Evolutionary conservation across 176 grass and related monocot genomes (phyloP).

Genomic region (Pontederia paniculata): DNA sequence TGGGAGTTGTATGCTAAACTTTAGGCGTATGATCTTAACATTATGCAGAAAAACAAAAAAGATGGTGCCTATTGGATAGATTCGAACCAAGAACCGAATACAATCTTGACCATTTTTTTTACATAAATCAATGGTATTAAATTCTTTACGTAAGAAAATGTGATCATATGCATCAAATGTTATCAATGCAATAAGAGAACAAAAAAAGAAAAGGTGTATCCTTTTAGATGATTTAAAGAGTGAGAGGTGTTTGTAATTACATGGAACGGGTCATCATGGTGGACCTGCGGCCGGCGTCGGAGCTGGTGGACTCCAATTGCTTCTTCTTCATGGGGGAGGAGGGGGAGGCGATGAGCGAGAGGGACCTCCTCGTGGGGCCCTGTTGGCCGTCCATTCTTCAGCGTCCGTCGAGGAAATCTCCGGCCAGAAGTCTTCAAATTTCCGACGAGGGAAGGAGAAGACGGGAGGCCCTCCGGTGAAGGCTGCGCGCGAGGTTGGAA

Average conservation of each 20-base stretch:
- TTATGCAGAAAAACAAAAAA: too few species aligned
- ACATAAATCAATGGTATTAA: too few species aligned
- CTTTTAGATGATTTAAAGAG: too few species aligned
- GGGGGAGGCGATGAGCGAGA: slow-evolving; percentile 15
- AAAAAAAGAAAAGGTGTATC: too few species aligned
- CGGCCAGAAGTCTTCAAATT: neutral
- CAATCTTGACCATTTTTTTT: too few species aligned
- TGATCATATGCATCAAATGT: too few species aligned
- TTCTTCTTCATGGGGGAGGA: slow-evolving; percentile 14
- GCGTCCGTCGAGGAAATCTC: neutral
- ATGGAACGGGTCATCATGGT: slow-evolving; percentile 25
- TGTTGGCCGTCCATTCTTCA: slow-evolving; percentile 2
- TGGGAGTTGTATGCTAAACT: too few species aligned
- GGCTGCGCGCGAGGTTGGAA: neutral
- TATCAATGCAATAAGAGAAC: too few species aligned
- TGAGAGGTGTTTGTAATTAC: neutral
- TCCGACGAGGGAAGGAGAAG: neutral
- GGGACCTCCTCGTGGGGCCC: slow-evolving; percentile 15
- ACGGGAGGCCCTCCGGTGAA: neutral
- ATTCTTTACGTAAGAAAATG: too few species aligned
- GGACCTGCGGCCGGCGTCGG: slow-evolving; percentile 6
- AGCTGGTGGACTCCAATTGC: neutral
- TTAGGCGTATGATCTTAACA: too few species aligned
- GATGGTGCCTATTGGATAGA: too few species aligned
- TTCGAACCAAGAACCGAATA: too few species aligned